Evolutionary conservation across 2,329 filamentous ascomycete genomes (phyloP), one percentile per base, ranked within the genome.

Genomic region (Colletotrichum noveboracense): DNA sequence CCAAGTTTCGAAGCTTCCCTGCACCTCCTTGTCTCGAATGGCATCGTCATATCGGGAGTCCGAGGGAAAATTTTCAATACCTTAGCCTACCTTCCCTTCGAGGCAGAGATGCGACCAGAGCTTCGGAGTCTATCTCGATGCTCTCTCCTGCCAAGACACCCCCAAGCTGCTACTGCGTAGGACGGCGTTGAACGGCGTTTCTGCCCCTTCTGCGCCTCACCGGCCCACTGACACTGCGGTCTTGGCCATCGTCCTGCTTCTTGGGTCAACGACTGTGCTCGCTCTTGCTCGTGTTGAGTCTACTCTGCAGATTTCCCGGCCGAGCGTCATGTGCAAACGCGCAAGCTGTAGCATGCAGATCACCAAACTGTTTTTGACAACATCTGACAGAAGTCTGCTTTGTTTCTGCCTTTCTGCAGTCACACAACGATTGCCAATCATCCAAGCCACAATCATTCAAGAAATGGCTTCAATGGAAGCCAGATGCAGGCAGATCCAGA

Each of bases 151-250:
- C 73, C 73, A 70, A 70, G 58, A 64, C 26, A 32, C 9, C 12
- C 38, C 71, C 68, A 75, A 58, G 69, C 55, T 58, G 56, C 73
- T 72, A 72, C 73, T 75, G 73, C 56, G 62, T 74, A 71, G 61
- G 68, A 71, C 52, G 68, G 68, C 24, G 60, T 66, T 62, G 24
- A 24, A 55, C 48, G 52, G 60, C 28, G 73, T 66, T 72, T 75
- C 55, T 64, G 18, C 56, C 21, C 28, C 32, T 64, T 48, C 73
- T 73, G 56, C 73, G 73, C 73, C 73, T 75, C 73, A 34, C 64
- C 62, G 62, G 34, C 69, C 58, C 64, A 52, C 70, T 58, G 70
- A 65, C 64, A 13, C 56, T 73, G 64, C 52, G 73, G 73, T 18
- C 64, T 75, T 68, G 70, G 73, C 64, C 24, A 18, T 68, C 32